Conservation (phyloP, 345 rosid genomes). For the Excoecaria cochinchinensis region DNA sequence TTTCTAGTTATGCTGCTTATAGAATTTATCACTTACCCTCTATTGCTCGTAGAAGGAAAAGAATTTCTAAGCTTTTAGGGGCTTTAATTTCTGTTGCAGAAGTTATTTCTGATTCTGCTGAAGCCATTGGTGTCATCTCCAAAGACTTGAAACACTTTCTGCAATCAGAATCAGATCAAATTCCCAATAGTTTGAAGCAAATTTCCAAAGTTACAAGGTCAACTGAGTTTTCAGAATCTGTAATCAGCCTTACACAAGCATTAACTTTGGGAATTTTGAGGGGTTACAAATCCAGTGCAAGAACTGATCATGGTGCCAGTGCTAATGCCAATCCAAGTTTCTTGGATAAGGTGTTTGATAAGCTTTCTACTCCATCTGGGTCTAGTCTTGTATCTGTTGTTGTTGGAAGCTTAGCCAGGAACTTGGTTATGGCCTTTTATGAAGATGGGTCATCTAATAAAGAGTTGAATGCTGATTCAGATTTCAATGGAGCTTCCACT, state of each 20-base stretch:
- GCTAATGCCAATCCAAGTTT: slow-evolving; percentile 36
- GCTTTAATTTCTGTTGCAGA: slow-evolving; percentile 54
- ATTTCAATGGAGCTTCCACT: background rate
- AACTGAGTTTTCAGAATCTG: slow-evolving; percentile 48
- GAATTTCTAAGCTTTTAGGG: slow-evolving; percentile 47
- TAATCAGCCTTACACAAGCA: slow-evolving; percentile 50
- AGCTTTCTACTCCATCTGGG: slow-evolving; percentile 60
- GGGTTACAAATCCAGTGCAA: slow-evolving; percentile 38
- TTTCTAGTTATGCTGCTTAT: slow-evolving; percentile 52
- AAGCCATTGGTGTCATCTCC: slow-evolving; percentile 42
- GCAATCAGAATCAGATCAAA: slow-evolving; percentile 62
- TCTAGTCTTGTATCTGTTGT: slow-evolving; percentile 73
- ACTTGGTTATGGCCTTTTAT: slow-evolving; percentile 51
- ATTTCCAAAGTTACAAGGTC: slow-evolving; percentile 59
- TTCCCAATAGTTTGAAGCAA: slow-evolving; percentile 71
- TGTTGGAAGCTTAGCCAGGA: slow-evolving; percentile 81
- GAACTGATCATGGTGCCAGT: slow-evolving; percentile 15
- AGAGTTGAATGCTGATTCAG: slow-evolving; percentile 13
- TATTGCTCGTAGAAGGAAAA: slow-evolving; percentile 44
- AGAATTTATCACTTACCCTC: slow-evolving; percentile 64
- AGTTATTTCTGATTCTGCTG: slow-evolving; percentile 61
- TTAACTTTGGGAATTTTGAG: slow-evolving; percentile 48
- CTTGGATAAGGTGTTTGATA: slow-evolving; percentile 54
- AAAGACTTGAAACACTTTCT: slow-evolving; percentile 56
- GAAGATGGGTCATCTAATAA: slow-evolving; percentile 12